These are phyloP conservation scores for Aciculosporium take DNA, from an alignment of 2,329 filamentous ascomycete species.

Conservation along the genomic window DNA sequence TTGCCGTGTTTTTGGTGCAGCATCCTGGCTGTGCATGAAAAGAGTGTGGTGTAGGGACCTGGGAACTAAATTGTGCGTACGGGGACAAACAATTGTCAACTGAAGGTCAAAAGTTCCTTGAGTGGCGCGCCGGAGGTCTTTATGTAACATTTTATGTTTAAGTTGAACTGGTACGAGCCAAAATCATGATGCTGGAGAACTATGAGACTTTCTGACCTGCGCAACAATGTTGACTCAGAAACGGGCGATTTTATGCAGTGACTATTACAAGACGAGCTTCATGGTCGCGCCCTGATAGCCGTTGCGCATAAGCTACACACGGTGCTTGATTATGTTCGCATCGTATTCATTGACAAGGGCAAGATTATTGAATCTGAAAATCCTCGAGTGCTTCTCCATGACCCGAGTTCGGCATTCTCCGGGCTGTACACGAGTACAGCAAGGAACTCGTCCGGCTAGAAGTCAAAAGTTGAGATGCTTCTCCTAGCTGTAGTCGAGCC, in stretches of 20 bases:
- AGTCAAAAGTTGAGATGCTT: neutral
- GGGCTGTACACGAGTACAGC: constrained; percentile 7
- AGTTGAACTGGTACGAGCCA: too few relatives aligned
- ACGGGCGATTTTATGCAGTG: constrained; percentile 20
- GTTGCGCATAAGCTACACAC: constrained; percentile 30
- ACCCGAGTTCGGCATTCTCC: constrained; percentile 6
- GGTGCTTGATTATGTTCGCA: constrained; percentile 35
- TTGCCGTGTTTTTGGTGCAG: neutral
- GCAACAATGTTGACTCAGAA: constrained; percentile 19
- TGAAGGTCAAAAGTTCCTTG: too few relatives aligned
- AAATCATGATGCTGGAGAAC: neutral
- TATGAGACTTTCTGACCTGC: neutral
- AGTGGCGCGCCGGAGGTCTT: too few relatives aligned
- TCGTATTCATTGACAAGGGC: constrained; percentile 57
- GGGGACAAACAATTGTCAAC: too few relatives aligned
- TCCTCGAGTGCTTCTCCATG: constrained; percentile 6
- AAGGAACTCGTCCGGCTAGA: neutral
- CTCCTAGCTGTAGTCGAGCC: neutral
- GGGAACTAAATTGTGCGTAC: too few relatives aligned
- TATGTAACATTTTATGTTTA: too few relatives aligned
- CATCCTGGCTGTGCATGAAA: too few relatives aligned
- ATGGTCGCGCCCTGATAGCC: constrained; percentile 35
- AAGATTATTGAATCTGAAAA: constrained; percentile 34
- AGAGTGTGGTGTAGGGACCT: too few relatives aligned
- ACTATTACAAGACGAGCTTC: constrained; percentile 18